Evolutionary conservation across 2,329 filamentous ascomycete genomes (phyloP).

Genomic region (Corynespora cassiicola): DNA sequence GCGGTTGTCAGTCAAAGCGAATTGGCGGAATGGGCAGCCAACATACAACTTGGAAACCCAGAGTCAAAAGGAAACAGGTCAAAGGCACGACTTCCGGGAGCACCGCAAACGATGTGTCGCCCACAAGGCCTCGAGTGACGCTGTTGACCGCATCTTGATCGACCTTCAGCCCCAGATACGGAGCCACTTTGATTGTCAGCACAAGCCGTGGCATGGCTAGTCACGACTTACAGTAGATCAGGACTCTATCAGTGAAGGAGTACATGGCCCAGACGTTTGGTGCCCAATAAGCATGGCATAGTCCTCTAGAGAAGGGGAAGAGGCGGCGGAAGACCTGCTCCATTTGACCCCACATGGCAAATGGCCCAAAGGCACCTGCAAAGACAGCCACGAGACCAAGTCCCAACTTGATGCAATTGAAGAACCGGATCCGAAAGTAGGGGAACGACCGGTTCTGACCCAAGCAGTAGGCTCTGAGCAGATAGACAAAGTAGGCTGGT

Average conservation of each 20-base stretch:
- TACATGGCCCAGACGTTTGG: constrained; percentile 98
- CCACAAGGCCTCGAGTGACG: constrained; percentile 90
- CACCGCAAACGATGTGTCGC: constrained; percentile 92
- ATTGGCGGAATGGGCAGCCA: neutral
- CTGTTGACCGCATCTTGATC: constrained; percentile 80
- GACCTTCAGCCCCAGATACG: constrained; percentile 76
- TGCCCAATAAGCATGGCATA: constrained; percentile 98
- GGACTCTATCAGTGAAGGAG: constrained; percentile 82
- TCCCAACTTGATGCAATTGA: constrained; percentile 85
- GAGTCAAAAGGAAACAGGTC: constrained; percentile 80
- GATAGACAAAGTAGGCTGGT: constrained; percentile 92
- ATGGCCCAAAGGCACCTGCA: constrained; percentile 86
- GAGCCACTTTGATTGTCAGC: constrained; percentile 70
- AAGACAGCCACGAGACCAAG: constrained; percentile 74
- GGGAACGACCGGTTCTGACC: constrained; percentile 77
- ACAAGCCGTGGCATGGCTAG: neutral
- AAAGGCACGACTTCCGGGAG: constrained; percentile 84
- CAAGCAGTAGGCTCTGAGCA: constrained; percentile 89
- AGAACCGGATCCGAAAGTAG: constrained; percentile 68
- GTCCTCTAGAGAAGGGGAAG: constrained; percentile 90
- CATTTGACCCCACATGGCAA: constrained; percentile 80
- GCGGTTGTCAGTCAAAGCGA: constrained; percentile 13
- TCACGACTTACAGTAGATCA: constrained; percentile 74
- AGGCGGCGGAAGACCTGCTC: constrained; percentile 82
- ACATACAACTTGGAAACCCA: constrained; percentile 76